Percentiles rank a stretch among this genome's conserved stretches.
phyloP scores from a whole-genome alignment of 2,329 filamentous ascomycete genomes.

The Claviceps capensis region DNA sequence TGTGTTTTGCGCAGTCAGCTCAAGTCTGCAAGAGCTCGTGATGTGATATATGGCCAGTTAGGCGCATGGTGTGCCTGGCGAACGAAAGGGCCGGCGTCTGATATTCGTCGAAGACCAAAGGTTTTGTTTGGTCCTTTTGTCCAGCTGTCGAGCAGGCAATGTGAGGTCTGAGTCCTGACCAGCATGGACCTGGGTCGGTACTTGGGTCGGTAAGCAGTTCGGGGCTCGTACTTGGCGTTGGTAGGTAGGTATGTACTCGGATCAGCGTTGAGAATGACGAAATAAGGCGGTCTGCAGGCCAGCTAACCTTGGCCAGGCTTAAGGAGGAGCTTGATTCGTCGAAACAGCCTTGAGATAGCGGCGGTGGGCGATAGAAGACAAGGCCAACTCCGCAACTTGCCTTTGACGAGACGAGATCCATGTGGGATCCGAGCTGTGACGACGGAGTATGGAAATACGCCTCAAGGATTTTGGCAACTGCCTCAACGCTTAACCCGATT shows the following conservation, averaged over 20 bases:
- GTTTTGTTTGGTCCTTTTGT: background rate
- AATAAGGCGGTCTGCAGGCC: conserved; percentile 3
- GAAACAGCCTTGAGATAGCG: background rate
- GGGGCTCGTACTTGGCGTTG: background rate
- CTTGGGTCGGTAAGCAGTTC: background rate
- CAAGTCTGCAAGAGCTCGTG: conserved; percentile 5
- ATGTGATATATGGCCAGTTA: background rate
- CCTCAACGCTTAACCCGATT: too few relatives aligned
- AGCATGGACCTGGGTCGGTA: background rate
- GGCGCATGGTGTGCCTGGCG: conserved; percentile 5
- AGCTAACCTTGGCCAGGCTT: background rate
- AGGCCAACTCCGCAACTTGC: too few relatives aligned
- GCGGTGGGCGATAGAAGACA: background rate
- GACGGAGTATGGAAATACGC: too few relatives aligned
- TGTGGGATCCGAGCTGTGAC: background rate
- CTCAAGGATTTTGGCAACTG: too few relatives aligned
- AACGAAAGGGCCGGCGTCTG: background rate
- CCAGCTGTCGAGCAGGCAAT: background rate
- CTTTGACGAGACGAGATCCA: background rate
- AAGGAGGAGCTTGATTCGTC: background rate
- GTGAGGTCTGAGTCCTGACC: background rate
- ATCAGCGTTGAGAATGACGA: background rate
- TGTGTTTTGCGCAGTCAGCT: background rate
- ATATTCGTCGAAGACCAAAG: background rate
- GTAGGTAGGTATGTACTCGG: background rate